phyloP scores from a whole-genome alignment of 257 asterid genomes.

The Anisodus tanguticus region DNA sequence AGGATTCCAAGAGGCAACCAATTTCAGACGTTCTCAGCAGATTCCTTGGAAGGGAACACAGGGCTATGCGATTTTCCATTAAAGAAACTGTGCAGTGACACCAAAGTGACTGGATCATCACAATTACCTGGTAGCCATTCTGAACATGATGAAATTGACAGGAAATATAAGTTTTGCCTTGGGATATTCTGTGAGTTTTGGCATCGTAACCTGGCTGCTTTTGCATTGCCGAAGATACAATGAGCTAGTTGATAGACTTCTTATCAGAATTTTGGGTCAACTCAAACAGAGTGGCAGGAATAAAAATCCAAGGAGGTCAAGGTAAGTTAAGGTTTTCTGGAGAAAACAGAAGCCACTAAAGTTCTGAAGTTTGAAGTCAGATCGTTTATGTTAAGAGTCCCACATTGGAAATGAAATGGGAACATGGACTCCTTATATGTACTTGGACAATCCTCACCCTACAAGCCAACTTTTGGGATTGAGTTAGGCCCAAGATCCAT shows the following conservation, averaged over 20 bases:
- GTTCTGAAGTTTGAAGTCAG: no score
- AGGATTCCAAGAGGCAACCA: conserved; percentile 40
- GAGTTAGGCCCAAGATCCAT: no score
- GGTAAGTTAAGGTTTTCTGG: neutral
- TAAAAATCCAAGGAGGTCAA: neutral
- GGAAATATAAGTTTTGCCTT: neutral
- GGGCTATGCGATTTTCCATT: conserved; percentile 24
- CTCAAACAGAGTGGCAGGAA: neutral
- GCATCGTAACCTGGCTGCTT: neutral
- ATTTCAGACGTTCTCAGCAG: conserved; percentile 37
- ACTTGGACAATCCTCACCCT: no score
- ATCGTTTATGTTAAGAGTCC: no score
- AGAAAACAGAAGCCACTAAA: neutral
- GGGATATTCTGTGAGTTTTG: neutral
- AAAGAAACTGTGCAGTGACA: neutral
- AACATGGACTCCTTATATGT: no score
- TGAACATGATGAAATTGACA: neutral
- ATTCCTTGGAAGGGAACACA: conserved; percentile 40
- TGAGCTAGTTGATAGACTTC: neutral
- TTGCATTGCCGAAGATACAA: neutral
- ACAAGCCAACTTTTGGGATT: no score
- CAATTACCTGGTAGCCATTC: neutral
- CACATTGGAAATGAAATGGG: no score
- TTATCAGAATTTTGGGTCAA: neutral
- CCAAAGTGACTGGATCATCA: neutral